Evolutionary conservation across 768 basidiomycete species (phyloP), one percentile per base, ranked within the genome.

Genomic region (Phanerochaete carnosa): DNA sequence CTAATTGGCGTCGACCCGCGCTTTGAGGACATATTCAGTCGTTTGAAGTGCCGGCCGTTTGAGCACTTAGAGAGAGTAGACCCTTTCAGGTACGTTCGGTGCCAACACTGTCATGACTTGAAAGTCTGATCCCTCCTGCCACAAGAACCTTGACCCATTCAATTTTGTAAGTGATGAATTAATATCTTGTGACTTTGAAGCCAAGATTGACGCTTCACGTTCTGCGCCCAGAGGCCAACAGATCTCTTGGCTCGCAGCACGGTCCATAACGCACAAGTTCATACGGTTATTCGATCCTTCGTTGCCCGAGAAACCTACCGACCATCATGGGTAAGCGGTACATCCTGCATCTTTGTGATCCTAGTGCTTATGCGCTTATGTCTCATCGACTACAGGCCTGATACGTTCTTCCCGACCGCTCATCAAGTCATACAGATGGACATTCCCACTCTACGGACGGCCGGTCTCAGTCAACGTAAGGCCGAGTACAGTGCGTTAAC

Each of bases 191-290:
- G 16, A 37, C 39, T 45, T 46, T 15, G 9, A 19, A 16, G 51
- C 55, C 22, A 22, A 23, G 16, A 45, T 13, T 45, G 7, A 56
- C n/a, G n/a, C 3, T 8, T 12, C 25, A 13, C 28, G 52, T 29
- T 46, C 23, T 32, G 26, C 11, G 32, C 46, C 13, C 59, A 89
- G 88, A 39, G 87, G 83, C 4, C 89, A 90, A 71, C 90, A 94
- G 69, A 90, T 94, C 25, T 92, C 90, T 1, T 93, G 90, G 90
- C 73, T 88, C 46, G 95, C 94, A 12, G 95, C 94, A 0, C 80
- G 90, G 23, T 86, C 91, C 22, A 93, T 96, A 61, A 86, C 79
- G 37, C 89, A 93, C 73, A 84, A 80, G 60, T 96, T 96, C 72
- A 76, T 86, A 53, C 81, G 90, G 26, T 73, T 95, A 19, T 95